Evolutionary conservation across 2,329 filamentous ascomycete species (phyloP), one percentile per base, ranked within the genome.

Genomic region (Ophiobolus disseminans): DNA sequence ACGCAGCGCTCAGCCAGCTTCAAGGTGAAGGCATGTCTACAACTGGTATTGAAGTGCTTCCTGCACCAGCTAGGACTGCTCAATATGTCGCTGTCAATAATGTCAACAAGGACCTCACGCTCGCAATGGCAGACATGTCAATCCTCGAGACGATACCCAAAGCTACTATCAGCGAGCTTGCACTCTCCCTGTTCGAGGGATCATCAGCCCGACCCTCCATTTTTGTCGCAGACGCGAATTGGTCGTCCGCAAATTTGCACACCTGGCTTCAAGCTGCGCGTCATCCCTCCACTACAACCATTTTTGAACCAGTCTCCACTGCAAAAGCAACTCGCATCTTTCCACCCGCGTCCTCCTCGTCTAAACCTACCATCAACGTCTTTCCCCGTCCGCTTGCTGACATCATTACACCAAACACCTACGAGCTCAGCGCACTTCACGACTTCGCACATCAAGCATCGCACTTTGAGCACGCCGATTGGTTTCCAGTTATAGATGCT

Each of bases 111-210:
- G 88, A 92, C 55, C 83, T 99, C 2, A 81, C 92, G n/a, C 75
- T 97, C 55, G 93, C 91, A 36, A 96, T 97, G 90, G 92, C 93
- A 4, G 94, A 97, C 68, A 97, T 97, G 91, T 83, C 80, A 45
- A 93, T 96, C 61, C 83, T 96, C 30, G 80, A 85, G 58, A 72
- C 73, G 5, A 73, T 76, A 2, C 70, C 72, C 1, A 23, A 58
- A 21, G 28, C 40, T 2, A 53, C 45, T 6, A 60, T 62, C 13
- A 32, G 44, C 20, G 36, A 60, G 9, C 53, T 60, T 9, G 58
- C 60, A 17, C 40, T 56, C 21, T 40, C 28, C 1, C 36, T 61
- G 14, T 58, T 57, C 53, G 42, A 26, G 22, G 40, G 43, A 20
- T 35, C 49, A 22, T 43, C 53, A 7, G 25, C 44, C 5, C 50